Evolutionary conservation across 495 filamentous ascomycete genomes (phyloP).

Genomic region (Astrothelium subdiscretum): DNA sequence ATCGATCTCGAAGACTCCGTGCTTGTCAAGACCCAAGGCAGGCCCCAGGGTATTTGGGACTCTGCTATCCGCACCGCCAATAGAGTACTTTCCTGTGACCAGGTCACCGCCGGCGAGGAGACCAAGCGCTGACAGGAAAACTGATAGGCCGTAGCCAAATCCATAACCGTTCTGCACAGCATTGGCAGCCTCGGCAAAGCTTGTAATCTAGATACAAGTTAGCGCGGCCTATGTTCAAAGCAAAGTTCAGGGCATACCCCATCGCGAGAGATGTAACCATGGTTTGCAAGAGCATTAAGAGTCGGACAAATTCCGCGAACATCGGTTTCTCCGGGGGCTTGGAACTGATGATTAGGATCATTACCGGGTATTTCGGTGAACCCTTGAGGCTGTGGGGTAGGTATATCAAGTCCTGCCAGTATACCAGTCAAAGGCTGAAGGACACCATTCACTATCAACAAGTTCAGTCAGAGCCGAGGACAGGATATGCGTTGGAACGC

Average conservation of each 20-base stretch:
- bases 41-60: slow-evolving; percentile 18
- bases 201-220: slow-evolving; percentile 10
- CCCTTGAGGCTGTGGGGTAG: slow-evolving; percentile 13
- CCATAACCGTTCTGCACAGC: slow-evolving; percentile 19
- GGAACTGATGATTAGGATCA: slow-evolving; percentile 14
- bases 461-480: not conserved
- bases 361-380: slow-evolving; percentile 10
- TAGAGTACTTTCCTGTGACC: slow-evolving; percentile 16
- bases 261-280: slow-evolving; percentile 8
- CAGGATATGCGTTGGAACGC: not conserved
- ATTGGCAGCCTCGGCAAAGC: slow-evolving; percentile 19
- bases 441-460: slow-evolving; percentile 10
- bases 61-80: slow-evolving; percentile 15
- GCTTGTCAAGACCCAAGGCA: slow-evolving; percentile 16
- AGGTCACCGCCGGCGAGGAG: slow-evolving; percentile 21
- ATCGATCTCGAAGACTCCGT: slow-evolving; percentile 20
- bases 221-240: not conserved
- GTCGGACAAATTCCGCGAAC: slow-evolving; percentile 4
- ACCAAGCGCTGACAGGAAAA: slow-evolving; percentile 16
- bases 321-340: slow-evolving; percentile 8
- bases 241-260: not conserved
- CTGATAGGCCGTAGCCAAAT: slow-evolving; percentile 13
- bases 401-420: slow-evolving; percentile 10
- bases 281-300: slow-evolving; percentile 6
- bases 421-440: slow-evolving; percentile 14